Conservation (phyloP, 1,139 yeast species). For the Ogataea hybrid region DNA sequence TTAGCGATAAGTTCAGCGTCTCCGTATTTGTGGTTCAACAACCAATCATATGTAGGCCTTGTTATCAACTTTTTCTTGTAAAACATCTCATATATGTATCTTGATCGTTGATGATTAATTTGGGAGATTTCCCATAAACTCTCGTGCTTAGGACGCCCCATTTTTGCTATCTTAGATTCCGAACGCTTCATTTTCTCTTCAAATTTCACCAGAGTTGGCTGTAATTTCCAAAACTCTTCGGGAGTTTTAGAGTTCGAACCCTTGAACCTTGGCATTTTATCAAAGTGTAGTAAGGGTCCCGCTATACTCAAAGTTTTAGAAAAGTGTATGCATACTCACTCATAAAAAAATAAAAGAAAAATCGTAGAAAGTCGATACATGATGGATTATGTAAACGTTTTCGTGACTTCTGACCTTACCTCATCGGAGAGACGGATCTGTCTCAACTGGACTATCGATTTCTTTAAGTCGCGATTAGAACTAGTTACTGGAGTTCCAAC, state of each 20-base stretch:
- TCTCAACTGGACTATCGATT: constrained; percentile 56
- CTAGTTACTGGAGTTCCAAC: constrained; percentile 80
- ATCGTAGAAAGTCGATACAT: neutral
- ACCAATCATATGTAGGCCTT: constrained; percentile 72
- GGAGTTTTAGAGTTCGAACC: constrained; percentile 56
- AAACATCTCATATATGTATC: constrained; percentile 73
- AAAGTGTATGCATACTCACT: too few relatives aligned
- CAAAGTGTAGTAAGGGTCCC: neutral
- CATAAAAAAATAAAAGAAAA: too few relatives aligned
- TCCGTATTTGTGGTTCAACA: constrained; percentile 63
- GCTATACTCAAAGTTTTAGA: too few relatives aligned
- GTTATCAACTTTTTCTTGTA: constrained; percentile 69
- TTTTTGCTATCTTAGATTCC: constrained; percentile 40
- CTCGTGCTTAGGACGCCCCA: constrained; percentile 41
- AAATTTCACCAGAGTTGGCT: constrained; percentile 66
- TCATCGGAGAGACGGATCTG: constrained; percentile 71
- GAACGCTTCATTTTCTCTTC: constrained; percentile 59
- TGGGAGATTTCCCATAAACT: constrained; percentile 72
- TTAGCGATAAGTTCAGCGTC: constrained; percentile 78
- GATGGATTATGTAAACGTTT: constrained; percentile 52
- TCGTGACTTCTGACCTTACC: constrained; percentile 62
- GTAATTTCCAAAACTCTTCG: constrained; percentile 71
- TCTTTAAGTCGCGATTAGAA: constrained; percentile 60
- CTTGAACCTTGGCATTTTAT: constrained; percentile 2
- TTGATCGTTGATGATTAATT: constrained; percentile 69